phyloP scores from a whole-genome alignment of 2,329 filamentous ascomycete genomes.

The Aspergillus uvarum region DNA sequence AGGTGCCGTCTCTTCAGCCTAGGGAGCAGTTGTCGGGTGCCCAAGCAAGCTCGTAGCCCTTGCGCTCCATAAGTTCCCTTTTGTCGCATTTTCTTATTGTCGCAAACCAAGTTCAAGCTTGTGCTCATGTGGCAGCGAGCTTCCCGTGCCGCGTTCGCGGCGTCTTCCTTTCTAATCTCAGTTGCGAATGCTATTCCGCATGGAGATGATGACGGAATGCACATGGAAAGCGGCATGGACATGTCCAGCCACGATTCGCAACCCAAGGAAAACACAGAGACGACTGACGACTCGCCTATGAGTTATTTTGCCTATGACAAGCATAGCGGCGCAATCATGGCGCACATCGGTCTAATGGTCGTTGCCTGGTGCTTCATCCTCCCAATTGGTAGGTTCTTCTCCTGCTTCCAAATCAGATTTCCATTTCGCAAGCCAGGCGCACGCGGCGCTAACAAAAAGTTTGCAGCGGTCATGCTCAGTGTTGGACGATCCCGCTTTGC shows the following conservation, averaged over 20 bases:
- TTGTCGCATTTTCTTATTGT: background rate
- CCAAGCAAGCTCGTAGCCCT: background rate
- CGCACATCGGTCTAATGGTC: constrained; percentile 70
- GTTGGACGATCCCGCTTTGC: constrained; percentile 74
- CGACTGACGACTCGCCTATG: constrained; percentile 33
- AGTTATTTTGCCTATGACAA: constrained; percentile 47
- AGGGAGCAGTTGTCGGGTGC: background rate
- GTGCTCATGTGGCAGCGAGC: constrained; percentile 27
- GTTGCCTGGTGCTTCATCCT: constrained; percentile 71
- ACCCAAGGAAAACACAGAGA: constrained; percentile 16
- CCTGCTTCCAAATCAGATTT: background rate
- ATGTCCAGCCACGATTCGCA: constrained; percentile 20
- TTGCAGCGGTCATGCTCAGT: constrained; percentile 79
- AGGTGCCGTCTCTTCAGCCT: background rate
- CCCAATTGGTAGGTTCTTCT: constrained; percentile 61
- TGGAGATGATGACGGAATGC: constrained; percentile 32
- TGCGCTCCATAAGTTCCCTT: background rate
- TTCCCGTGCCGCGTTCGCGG: constrained; percentile 29
- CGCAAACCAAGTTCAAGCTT: constrained; percentile 5
- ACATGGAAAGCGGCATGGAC: constrained; percentile 33
- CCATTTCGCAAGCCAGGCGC: background rate
- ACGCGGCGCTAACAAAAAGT: constrained; percentile 2
- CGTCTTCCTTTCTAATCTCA: constrained; percentile 30
- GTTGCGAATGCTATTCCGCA: constrained; percentile 36
- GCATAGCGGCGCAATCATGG: constrained; percentile 55